A percentile compares a stretch with the other conserved stretches of the same genome.
phyloP scores from a whole-genome alignment of 2,329 filamentous ascomycete species.

The Knufia fluminis region DNA sequence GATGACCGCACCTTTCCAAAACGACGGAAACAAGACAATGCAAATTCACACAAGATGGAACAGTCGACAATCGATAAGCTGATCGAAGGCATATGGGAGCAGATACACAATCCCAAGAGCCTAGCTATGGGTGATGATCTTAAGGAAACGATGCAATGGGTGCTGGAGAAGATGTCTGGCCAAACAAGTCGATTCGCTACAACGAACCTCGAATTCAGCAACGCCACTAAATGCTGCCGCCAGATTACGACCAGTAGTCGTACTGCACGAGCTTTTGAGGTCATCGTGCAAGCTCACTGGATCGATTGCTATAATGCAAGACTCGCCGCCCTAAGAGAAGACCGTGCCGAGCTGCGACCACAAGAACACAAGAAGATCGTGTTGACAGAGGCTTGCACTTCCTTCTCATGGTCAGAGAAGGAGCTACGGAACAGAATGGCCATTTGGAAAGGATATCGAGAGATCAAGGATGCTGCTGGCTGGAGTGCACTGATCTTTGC shows the following conservation, averaged over 20 bases:
- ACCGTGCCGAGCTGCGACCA: slow-evolving; percentile 33
- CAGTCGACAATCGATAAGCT: slow-evolving; percentile 42
- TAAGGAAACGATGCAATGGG: slow-evolving; percentile 1
- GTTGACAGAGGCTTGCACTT: slow-evolving; percentile 44
- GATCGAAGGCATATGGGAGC: slow-evolving; percentile 43
- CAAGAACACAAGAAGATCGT: slow-evolving; percentile 45
- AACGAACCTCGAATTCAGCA: slow-evolving; percentile 14
- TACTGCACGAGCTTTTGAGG: slow-evolving; percentile 46
- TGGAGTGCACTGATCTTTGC: slow-evolving; percentile 50
- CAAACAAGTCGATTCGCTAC: slow-evolving; percentile 25
- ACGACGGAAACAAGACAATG: slow-evolving; percentile 11
- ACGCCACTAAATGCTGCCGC: slow-evolving; percentile 6
- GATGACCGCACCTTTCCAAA: background rate
- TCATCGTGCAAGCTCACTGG: slow-evolving; percentile 51
- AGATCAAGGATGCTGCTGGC: slow-evolving; percentile 49
- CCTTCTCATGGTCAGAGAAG: slow-evolving; percentile 49
- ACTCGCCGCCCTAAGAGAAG: slow-evolving; percentile 34
- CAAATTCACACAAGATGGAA: slow-evolving; percentile 34
- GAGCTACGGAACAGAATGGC: slow-evolving; percentile 44
- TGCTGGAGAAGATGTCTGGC: slow-evolving; percentile 23
- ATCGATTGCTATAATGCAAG: slow-evolving; percentile 47
- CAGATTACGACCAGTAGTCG: slow-evolving; percentile 37
- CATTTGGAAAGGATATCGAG: slow-evolving; percentile 51
- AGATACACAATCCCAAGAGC: slow-evolving; percentile 28
- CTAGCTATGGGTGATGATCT: slow-evolving; percentile 8